Conservation (phyloP, 1,284 basidiomycete genomes). For the Amylostereum areolatum region DNA sequence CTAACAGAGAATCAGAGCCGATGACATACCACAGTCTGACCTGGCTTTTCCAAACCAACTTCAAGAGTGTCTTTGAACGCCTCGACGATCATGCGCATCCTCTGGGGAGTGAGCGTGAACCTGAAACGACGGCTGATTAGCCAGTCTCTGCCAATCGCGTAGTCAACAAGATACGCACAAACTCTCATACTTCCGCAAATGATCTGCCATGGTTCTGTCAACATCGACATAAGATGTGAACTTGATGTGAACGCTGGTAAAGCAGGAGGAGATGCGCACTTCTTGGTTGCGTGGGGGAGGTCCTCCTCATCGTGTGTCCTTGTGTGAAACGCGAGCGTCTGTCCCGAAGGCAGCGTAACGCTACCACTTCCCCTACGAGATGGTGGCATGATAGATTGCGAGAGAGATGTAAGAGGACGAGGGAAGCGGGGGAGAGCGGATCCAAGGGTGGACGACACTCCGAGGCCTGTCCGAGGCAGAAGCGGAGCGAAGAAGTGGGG, state of each 20-base stretch:
- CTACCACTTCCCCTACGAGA: slow-evolving; percentile 74
- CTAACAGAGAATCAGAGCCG: background rate
- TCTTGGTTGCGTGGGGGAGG: slow-evolving; percentile 84
- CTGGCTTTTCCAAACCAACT: slow-evolving; percentile 75
- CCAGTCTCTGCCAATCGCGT: slow-evolving; percentile 20
- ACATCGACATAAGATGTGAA: slow-evolving; percentile 6
- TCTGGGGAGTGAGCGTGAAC: slow-evolving; percentile 84
- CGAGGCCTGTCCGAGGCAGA: too few relatives aligned
- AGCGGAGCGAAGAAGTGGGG: background rate
- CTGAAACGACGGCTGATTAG: slow-evolving; percentile 31
- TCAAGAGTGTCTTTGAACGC: slow-evolving; percentile 93
- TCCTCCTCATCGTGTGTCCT: slow-evolving; percentile 76
- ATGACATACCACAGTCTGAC: slow-evolving; percentile 81
- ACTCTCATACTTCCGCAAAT: slow-evolving; percentile 82
- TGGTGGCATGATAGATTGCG: too few relatives aligned
- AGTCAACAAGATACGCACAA: slow-evolving; percentile 34
- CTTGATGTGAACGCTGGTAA: slow-evolving; percentile 19
- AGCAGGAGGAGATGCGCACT: slow-evolving; percentile 36
- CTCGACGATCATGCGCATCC: slow-evolving; percentile 97
- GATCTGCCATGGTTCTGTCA: slow-evolving; percentile 80
- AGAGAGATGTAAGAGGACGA: slow-evolving; percentile 12
- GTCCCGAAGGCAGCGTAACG: slow-evolving; percentile 63
- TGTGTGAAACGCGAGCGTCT: slow-evolving; percentile 73
- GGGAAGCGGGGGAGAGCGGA: background rate
- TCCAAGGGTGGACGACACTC: background rate